phyloP scores from a whole-genome alignment of 169 alveolate species.

The Amoebophrya sp. region DNA sequence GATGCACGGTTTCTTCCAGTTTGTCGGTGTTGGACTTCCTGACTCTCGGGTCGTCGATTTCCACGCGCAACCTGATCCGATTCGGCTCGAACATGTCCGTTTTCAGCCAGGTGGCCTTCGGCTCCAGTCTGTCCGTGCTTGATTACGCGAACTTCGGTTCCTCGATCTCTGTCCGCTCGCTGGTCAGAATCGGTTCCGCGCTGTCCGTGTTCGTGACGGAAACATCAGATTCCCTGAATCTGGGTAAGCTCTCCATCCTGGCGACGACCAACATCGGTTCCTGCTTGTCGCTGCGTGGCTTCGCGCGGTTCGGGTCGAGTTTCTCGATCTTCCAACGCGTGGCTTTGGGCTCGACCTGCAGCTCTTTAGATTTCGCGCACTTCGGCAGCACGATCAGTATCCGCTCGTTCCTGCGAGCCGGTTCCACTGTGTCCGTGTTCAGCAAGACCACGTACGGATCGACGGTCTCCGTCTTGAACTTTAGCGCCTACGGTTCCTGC shows the following conservation, averaged over 20 bases:
- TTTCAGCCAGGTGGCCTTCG: not conserved
- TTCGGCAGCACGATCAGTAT: too few species aligned
- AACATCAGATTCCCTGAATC: not conserved
- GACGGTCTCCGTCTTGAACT: too few species aligned
- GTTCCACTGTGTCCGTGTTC: constrained; percentile 12
- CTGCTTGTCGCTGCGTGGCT: constrained; percentile 27
- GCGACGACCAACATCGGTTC: constrained; percentile 10
- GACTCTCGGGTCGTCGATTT: not conserved
- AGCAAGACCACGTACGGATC: too few species aligned
- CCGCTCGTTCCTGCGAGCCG: too few species aligned
- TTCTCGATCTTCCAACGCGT: not conserved
- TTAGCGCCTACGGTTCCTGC: constrained; percentile 9
- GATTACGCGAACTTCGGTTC: not conserved
- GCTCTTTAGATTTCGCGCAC: too few species aligned
- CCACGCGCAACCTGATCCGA: not conserved
- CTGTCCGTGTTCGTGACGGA: not conserved
- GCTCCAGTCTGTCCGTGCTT: not conserved
- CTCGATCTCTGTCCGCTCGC: not conserved
- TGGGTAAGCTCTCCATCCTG: constrained; percentile 19
- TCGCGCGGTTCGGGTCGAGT: not conserved
- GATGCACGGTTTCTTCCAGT: not conserved
- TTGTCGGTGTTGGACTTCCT: not conserved
- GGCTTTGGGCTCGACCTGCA: too few species aligned
- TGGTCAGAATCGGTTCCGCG: not conserved
- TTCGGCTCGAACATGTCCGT: not conserved